Evolutionary conservation across 2,329 filamentous ascomycete genomes (phyloP).

Genomic region (Seiridium cupressi): DNA sequence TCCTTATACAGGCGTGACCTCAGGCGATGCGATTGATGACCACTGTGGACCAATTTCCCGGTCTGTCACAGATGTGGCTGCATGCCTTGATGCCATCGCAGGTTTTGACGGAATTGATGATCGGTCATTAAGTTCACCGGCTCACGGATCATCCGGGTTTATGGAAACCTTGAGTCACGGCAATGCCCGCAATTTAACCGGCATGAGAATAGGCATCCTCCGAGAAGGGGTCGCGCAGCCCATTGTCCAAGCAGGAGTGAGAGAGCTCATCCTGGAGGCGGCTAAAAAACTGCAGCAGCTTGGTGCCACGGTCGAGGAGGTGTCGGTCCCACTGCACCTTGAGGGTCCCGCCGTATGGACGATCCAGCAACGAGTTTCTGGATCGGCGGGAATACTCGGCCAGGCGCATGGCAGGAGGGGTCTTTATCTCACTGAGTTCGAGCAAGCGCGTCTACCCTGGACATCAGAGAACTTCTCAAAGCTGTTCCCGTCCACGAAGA

Average conservation of each 20-base stretch:
- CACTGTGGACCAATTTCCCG: constrained; percentile 28
- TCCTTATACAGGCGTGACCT: constrained; percentile 30
- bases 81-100: constrained; percentile 28
- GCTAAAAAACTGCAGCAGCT: constrained; percentile 22
- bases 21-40: constrained; percentile 27
- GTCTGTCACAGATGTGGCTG: constrained; percentile 25
- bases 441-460: background rate
- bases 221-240: constrained; percentile 24
- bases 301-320: constrained; percentile 22
- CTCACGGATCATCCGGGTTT: constrained; percentile 15
- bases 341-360: constrained; percentile 18
- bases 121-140: constrained; percentile 17
- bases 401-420: background rate
- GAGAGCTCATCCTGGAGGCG: constrained; percentile 20
- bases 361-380: constrained; percentile 1
- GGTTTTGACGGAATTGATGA: constrained; percentile 32
- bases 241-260: constrained; percentile 20
- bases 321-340: constrained; percentile 28
- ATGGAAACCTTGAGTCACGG: constrained; percentile 13
- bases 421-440: background rate
- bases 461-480: background rate
- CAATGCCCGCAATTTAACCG: constrained; percentile 10
- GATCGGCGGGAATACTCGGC: constrained; percentile 1
- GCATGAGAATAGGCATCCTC: constrained; percentile 27
- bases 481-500: constrained; percentile 4